phyloP scores from a whole-genome alignment of 2,329 filamentous ascomycete species.

The Pseudofabraea citricarpa region DNA sequence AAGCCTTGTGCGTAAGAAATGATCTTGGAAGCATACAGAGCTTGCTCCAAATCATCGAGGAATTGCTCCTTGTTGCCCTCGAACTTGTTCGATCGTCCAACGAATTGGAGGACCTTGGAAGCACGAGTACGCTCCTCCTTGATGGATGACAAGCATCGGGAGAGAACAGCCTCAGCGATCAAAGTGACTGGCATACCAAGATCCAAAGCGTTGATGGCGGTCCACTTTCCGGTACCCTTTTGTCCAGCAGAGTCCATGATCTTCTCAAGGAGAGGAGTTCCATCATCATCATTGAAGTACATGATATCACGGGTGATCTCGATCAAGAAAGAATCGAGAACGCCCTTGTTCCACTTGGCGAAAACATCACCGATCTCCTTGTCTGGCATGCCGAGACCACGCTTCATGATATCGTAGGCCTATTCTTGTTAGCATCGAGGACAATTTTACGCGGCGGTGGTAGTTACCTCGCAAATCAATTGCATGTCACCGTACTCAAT shows the following conservation, averaged over 20 bases:
- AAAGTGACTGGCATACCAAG: constrained; percentile 97
- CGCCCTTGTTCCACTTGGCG: constrained; percentile 96
- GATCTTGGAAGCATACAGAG: constrained; percentile 98
- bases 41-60: constrained; percentile 96
- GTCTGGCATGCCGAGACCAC: constrained; percentile 79
- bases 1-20: constrained; percentile 99
- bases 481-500: constrained; percentile 99
- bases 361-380: constrained; percentile 97
- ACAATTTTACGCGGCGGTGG: not conserved
- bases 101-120: constrained; percentile 67
- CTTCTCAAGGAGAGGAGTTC: constrained; percentile 90
- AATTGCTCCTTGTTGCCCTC: constrained; percentile 88
- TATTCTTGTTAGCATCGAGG: constrained; percentile 33
- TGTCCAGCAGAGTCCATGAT: constrained; percentile 97
- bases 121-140: constrained; percentile 90
- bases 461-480: constrained; percentile 89
- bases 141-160: constrained; percentile 88
- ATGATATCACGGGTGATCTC: constrained; percentile 99
- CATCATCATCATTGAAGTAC: constrained; percentile 96
- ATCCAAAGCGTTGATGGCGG: constrained; percentile 96
- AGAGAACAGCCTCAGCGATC: constrained; percentile 94
- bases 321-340: constrained; percentile 97
- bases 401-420: constrained; percentile 99
- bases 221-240: constrained; percentile 99
- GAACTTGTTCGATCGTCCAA: constrained; percentile 74